Percentiles rank a stretch among this genome's conserved stretches.
These are phyloP conservation scores for Penicillium vulpinum DNA, from an alignment of 2,329 filamentous ascomycete species.

Conservation along the genomic window DNA sequence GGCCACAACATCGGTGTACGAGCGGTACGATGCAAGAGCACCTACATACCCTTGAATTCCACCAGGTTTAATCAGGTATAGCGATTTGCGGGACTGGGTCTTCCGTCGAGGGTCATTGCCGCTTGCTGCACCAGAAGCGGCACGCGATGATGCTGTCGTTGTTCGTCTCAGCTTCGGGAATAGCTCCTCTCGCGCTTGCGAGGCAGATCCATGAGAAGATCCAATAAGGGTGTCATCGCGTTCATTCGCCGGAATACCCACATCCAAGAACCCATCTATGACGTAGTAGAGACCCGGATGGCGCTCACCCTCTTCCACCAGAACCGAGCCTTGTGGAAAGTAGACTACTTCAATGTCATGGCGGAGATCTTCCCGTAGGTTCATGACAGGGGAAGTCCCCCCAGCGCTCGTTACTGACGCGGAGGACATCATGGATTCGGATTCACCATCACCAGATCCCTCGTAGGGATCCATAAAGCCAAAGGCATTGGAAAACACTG, in stretches of 20 bases:
- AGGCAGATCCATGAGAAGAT: slow-evolving; percentile 30
- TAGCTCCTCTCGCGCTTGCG: slow-evolving; percentile 36
- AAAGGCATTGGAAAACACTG: slow-evolving; percentile 82
- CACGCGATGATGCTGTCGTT: slow-evolving; percentile 45
- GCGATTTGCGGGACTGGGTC: slow-evolving; percentile 61
- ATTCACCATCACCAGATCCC: slow-evolving; percentile 70
- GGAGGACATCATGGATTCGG: slow-evolving; percentile 73
- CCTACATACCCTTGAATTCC: slow-evolving; percentile 93
- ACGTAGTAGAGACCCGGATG: slow-evolving; percentile 97
- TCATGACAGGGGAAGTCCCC: slow-evolving; percentile 62
- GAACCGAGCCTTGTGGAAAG: slow-evolving; percentile 89
- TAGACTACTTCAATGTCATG: slow-evolving; percentile 96
- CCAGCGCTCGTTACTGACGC: slow-evolving; percentile 65
- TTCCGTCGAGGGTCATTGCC: slow-evolving; percentile 37
- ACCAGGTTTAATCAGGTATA: slow-evolving; percentile 91
- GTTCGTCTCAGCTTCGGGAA: slow-evolving; percentile 50
- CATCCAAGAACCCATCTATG: slow-evolving; percentile 93
- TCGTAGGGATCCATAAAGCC: slow-evolving; percentile 87
- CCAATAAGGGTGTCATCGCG: slow-evolving; percentile 47
- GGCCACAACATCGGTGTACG: slow-evolving; percentile 93
- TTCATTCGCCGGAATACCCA: slow-evolving; percentile 77
- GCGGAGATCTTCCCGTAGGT: slow-evolving; percentile 74
- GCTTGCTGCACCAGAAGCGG: slow-evolving; percentile 25
- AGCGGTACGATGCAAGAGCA: slow-evolving; percentile 90
- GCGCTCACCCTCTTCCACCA: slow-evolving; percentile 96